A percentile compares a stretch with the other conserved stretches of the same genome.
Conservation (phyloP, 805 yeast species). For the Candida fluviatilis region DNA sequence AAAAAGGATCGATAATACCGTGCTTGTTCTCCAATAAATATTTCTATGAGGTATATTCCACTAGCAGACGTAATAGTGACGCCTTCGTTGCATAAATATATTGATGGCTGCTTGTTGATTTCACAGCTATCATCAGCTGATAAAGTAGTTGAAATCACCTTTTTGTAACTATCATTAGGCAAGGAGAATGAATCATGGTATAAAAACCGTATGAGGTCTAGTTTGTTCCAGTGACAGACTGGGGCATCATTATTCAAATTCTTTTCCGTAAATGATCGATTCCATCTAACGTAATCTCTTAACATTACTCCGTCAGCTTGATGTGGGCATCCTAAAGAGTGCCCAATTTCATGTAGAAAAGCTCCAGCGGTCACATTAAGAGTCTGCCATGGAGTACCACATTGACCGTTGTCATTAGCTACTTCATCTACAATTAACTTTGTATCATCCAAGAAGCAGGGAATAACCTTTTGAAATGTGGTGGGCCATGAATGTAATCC, state of each 20-base stretch:
- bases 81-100: constrained; percentile 17
- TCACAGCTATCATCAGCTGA: constrained; percentile 14
- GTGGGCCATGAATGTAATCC: constrained; percentile 92
- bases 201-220: constrained; percentile 73
- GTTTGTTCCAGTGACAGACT: constrained; percentile 84
- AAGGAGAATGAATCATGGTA: constrained; percentile 77
- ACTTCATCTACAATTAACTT: constrained; percentile 59
- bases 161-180: constrained; percentile 54
- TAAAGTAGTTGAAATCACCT: constrained; percentile 29
- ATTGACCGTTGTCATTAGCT: constrained; percentile 83
- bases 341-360: constrained; percentile 94
- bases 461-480: constrained; percentile 64
- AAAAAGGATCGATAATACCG: constrained; percentile 56
- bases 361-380: constrained; percentile 86
- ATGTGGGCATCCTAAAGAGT: constrained; percentile 86
- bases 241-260: constrained; percentile 50
- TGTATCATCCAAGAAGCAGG: constrained; percentile 71
- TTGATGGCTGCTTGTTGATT: constrained; percentile 16
- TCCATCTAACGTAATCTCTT: constrained; percentile 75
- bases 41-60: constrained; percentile 73
- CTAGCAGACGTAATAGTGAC: constrained; percentile 44
- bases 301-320: constrained; percentile 88
- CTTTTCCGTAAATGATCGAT: constrained; percentile 73
- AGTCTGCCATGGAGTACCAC: constrained; percentile 90
- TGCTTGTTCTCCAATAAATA: constrained; percentile 53